Percentiles rank a stretch among this genome's conserved stretches.
phyloP scores from a whole-genome alignment of 2,329 filamentous ascomycete genomes.

The Beauveria asiatica region DNA sequence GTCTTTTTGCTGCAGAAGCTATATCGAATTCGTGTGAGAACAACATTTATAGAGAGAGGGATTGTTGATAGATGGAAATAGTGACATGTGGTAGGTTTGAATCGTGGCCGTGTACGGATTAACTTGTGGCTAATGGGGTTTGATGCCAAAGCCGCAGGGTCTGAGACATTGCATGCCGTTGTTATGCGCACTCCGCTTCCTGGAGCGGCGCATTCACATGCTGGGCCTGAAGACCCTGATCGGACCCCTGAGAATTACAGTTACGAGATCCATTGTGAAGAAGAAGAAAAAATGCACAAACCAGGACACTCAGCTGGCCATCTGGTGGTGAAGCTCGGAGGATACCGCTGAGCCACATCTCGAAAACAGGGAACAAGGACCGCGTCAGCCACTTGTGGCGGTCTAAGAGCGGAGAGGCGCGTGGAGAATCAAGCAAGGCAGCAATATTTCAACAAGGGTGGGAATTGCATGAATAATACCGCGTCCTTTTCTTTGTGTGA shows the following conservation, averaged over 20 bases:
- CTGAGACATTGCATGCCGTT: background rate
- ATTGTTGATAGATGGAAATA: too few species aligned
- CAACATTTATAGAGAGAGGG: too few species aligned
- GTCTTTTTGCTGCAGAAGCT: background rate
- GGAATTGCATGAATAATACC: background rate
- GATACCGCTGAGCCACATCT: conserved; percentile 4
- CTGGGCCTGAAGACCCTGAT: background rate
- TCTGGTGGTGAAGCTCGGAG: background rate
- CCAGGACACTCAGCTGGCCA: too few species aligned
- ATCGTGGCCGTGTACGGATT: background rate
- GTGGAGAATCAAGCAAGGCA: background rate
- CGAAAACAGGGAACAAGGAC: background rate
- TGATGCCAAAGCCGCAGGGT: background rate
- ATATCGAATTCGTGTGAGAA: background rate
- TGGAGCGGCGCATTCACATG: background rate
- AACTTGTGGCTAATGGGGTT: background rate
- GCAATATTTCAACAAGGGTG: background rate
- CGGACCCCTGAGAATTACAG: background rate
- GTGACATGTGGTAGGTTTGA: too few species aligned
- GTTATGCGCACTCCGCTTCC: background rate
- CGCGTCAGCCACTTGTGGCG: conserved; percentile 7
- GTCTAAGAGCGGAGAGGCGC: background rate
- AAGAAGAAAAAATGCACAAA: too few species aligned
- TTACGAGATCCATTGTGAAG: background rate
- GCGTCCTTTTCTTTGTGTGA: background rate